Evolutionary conservation across 495 filamentous ascomycete species (phyloP).

Genomic region (Articulospora tetracladia): DNA sequence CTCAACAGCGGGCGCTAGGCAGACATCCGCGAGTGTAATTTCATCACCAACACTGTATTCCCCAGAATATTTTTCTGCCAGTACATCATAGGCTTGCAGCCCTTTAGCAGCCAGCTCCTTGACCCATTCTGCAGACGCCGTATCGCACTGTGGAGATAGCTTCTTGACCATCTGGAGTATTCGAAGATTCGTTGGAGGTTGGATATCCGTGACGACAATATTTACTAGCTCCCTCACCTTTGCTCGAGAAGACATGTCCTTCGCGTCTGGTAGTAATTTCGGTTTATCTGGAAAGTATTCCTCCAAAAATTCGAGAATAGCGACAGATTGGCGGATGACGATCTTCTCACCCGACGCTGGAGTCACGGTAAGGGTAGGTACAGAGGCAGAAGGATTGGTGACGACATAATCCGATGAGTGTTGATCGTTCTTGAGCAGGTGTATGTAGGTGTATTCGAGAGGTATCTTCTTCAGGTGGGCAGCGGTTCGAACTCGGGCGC

Average conservation of each 20-base stretch:
- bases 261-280: conserved; percentile 32
- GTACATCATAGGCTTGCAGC: conserved; percentile 44
- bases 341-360: conserved; percentile 14
- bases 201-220: conserved; percentile 47
- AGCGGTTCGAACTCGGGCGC: conserved; percentile 50
- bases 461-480: conserved; percentile 42
- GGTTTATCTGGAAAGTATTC: conserved; percentile 33
- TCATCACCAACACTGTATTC: conserved; percentile 46
- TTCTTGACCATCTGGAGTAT: conserved; percentile 40
- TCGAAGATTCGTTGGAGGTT: conserved; percentile 46
- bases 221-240: conserved; percentile 37
- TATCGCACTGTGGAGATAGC: conserved; percentile 24
- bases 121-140: conserved; percentile 22
- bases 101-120: conserved; percentile 23
- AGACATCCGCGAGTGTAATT: conserved; percentile 50
- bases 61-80: conserved; percentile 31
- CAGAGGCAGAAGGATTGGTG: conserved; percentile 45
- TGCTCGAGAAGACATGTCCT: conserved; percentile 31
- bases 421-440: conserved; percentile 45
- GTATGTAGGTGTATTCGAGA: conserved; percentile 34
- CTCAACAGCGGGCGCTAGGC: conserved; percentile 47
- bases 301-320: conserved; percentile 51
- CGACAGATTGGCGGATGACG: conserved; percentile 46
- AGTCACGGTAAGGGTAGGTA: conserved; percentile 44
- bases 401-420: conserved; percentile 27